Evolutionary conservation across 2,329 filamentous ascomycete genomes (phyloP).

Genomic region (Aspergillus sp.): DNA sequence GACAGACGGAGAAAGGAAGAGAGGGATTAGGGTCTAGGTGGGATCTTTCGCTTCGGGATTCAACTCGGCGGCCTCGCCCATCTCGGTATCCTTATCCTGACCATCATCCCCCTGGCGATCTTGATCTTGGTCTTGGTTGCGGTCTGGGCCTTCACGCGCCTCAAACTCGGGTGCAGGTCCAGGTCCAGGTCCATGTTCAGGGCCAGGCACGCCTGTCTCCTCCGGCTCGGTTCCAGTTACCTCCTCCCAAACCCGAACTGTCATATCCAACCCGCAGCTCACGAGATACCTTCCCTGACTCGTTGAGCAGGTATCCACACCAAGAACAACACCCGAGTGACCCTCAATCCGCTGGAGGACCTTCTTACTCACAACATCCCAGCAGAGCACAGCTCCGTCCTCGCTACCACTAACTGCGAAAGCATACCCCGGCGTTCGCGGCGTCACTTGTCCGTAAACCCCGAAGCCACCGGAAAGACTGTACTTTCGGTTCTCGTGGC

Average conservation of each 20-base stretch:
- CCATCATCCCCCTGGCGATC: neutral
- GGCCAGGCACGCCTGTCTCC: neutral
- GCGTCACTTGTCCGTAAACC: constrained; percentile 49
- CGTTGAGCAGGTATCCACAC: constrained; percentile 59
- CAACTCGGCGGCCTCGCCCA: constrained; percentile 11
- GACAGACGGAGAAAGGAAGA: neutral
- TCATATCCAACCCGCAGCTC: constrained; percentile 63
- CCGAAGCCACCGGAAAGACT: constrained; percentile 86
- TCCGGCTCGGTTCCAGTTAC: neutral
- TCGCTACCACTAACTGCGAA: constrained; percentile 86
- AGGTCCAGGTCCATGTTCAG: neutral
- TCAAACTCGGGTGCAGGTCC: neutral
- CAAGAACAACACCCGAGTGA: constrained; percentile 59
- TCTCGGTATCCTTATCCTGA: constrained; percentile 12
- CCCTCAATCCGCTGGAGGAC: constrained; percentile 67
- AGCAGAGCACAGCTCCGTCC: constrained; percentile 79
- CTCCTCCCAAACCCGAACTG: constrained; percentile 62
- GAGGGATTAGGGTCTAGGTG: neutral
- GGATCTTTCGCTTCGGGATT: neutral
- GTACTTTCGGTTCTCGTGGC: constrained; percentile 80
- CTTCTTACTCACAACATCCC: constrained; percentile 86
- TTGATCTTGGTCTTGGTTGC: neutral
- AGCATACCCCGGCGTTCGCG: constrained; percentile 39
- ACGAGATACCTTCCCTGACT: constrained; percentile 53
- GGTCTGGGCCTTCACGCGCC: neutral